Base-by-base conservation (phyloP, 1,284 basidiomycete genomes). In the Ceratobasidium sp. region DNA sequence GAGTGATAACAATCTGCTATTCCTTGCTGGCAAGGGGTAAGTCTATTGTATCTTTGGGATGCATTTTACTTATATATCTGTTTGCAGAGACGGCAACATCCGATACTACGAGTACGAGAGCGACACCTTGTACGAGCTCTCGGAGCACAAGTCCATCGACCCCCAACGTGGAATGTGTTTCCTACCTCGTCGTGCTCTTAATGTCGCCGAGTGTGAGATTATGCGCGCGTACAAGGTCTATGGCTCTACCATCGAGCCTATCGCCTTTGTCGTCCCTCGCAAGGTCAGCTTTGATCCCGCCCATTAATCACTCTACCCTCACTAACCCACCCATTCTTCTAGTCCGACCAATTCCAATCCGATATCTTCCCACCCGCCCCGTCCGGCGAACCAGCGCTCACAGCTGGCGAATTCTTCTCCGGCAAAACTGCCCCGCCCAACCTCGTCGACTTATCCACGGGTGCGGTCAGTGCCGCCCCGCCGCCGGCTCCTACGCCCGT, bases 81-180 rank as follows among this genome's bases (percentile, higher is more conserved):
- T 78, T 51, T 58, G 67, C 83, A 94, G 94, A 58, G 97, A 98
- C 83, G 97, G 96, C 40, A 98, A 98, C 85, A 93, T 98, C 81
- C 92, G 96, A 56, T 98, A 97, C 89, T 99, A 94, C 86, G 98
- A 99, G 86, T 96, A 94, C 85, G 97, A 98, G 82, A 91, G 89
- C 63, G 97, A 99, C 86, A 89, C 92, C 71, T 89, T 99, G 49
- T 89, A 91, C 86, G 89, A 92, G 77, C 89, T 98, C 56, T 90
- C 92, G 66, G 97, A 99, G 84, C 91, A 97, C 90, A 96, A 97
- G 86, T 95, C 94, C 2, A 89, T 91, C 49, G 95, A 97, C 78
- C 97, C 97, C 53, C 95, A 98, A 86, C 94, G 97, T 66, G 98
- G 98, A 20, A 95, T 99, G 91, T 95, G 94, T 82, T 97, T 99